Conservation (phyloP, 768 basidiomycete genomes). For the Lepiota venenata region DNA sequence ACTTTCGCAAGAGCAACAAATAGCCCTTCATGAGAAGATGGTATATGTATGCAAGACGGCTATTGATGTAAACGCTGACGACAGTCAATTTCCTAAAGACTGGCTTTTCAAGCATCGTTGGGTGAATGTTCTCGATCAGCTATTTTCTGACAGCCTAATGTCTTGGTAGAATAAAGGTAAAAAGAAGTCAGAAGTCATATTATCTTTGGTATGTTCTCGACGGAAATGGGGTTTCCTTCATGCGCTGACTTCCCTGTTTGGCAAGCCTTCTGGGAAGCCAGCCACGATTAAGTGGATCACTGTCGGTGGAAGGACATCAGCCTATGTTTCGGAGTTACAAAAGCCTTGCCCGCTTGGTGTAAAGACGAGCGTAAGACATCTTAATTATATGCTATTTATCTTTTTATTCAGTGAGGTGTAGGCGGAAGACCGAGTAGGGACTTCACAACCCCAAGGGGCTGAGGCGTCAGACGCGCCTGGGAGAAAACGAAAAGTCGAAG, state of each 20-base stretch:
- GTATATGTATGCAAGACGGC: slow-evolving; percentile 55
- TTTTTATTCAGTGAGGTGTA: not conserved
- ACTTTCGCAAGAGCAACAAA: slow-evolving; percentile 46
- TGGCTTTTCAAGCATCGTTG: slow-evolving; percentile 72
- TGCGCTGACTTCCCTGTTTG: slow-evolving; percentile 2
- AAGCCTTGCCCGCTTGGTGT: slow-evolving; percentile 17
- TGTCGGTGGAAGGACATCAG: slow-evolving; percentile 76
- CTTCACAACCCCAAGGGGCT: not conserved
- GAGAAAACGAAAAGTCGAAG: not conserved
- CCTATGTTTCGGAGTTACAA: slow-evolving; percentile 66
- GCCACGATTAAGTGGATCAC: slow-evolving; percentile 74
- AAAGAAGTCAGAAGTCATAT: slow-evolving; percentile 35
- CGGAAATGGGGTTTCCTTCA: not conserved
- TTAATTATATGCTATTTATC: too few relatives aligned
- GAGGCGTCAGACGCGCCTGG: not conserved
- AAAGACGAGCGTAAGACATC: not conserved
- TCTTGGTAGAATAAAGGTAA: slow-evolving; percentile 55
- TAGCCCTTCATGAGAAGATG: slow-evolving; percentile 49
- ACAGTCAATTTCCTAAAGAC: slow-evolving; percentile 57
- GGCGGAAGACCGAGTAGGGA: not conserved
- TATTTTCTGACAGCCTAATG: not conserved
- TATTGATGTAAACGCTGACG: slow-evolving; percentile 69
- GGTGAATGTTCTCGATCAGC: slow-evolving; percentile 32
- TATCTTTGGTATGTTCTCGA: slow-evolving; percentile 41
- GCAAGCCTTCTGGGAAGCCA: slow-evolving; percentile 62